phyloP scores from a whole-genome alignment of 2,329 filamentous ascomycete species.

The Penicillium sclerotigenum region DNA sequence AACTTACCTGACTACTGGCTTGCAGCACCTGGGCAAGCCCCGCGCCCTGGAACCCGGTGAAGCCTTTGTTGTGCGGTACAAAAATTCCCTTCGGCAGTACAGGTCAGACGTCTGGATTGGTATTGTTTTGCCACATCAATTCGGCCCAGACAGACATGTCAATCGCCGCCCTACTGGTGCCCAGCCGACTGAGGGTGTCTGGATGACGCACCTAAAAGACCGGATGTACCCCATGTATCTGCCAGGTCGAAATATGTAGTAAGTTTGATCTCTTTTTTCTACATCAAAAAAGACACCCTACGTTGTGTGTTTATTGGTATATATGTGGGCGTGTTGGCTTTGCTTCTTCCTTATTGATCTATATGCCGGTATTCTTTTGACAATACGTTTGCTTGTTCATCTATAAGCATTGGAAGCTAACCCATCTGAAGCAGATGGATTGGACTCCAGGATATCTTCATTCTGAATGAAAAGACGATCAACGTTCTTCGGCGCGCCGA shows the following conservation, averaged over 20 bases:
- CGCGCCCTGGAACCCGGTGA: slow-evolving; percentile 5
- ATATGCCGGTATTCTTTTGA: background rate
- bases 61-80: slow-evolving; percentile 8
- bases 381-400: background rate
- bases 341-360: background rate
- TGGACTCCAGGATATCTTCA: slow-evolving; percentile 4
- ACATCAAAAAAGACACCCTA: background rate
- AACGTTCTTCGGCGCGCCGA: background rate
- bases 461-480: background rate
- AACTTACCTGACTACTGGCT: background rate
- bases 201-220: slow-evolving; percentile 5
- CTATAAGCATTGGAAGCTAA: background rate
- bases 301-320: background rate
- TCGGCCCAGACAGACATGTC: slow-evolving; percentile 1
- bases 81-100: slow-evolving; percentile 7
- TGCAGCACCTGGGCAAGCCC: background rate
- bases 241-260: slow-evolving; percentile 16
- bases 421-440: slow-evolving; percentile 3
- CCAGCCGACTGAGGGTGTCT: background rate
- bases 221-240: slow-evolving; percentile 13
- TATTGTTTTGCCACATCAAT: background rate
- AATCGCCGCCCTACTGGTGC: slow-evolving; percentile 7
- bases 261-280: slow-evolving; percentile 6
- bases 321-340: background rate
- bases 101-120: slow-evolving; percentile 15